These are phyloP conservation scores for Rhizopus delemar DNA, from an alignment of 371 early-diverging fungal species.

Conservation along the genomic window DNA sequence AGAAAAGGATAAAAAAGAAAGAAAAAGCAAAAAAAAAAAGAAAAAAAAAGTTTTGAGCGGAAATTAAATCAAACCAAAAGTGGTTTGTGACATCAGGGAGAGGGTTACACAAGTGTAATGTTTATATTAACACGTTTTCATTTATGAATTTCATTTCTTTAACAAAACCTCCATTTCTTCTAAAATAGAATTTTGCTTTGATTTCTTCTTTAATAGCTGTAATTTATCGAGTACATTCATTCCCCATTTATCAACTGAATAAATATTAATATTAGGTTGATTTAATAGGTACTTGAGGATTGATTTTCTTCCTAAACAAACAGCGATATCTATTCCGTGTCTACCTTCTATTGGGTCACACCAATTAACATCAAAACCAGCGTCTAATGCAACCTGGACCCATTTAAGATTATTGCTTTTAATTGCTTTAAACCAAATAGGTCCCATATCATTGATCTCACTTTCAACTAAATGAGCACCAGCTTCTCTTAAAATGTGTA, in stretches of 20 bases:
- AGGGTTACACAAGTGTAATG: background rate
- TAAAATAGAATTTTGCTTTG: background rate
- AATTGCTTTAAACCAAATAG: constrained; percentile 47
- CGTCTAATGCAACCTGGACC: constrained; percentile 36
- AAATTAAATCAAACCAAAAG: background rate
- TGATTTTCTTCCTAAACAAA: constrained; percentile 30
- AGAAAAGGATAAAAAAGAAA: background rate
- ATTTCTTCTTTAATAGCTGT: constrained; percentile 20
- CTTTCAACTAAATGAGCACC: constrained; percentile 89
- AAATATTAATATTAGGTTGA: constrained; percentile 24
- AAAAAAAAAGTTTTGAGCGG: background rate
- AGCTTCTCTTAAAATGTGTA: constrained; percentile 68
- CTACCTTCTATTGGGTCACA: constrained; percentile 42
- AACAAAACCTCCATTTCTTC: constrained; percentile 20
- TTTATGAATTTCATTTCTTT: constrained; percentile 2
- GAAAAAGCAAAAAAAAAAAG: constrained; percentile 2
- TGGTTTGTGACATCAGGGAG: background rate
- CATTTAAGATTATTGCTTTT: constrained; percentile 37
- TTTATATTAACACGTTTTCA: constrained; percentile 3
- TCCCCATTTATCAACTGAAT: constrained; percentile 41
- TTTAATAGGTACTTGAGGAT: constrained; percentile 38
- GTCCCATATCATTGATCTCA: constrained; percentile 69
- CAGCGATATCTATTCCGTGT: constrained; percentile 45
- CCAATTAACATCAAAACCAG: constrained; percentile 53
- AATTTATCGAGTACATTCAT: constrained; percentile 31